Base-by-base conservation (phyloP, 768 basidiomycete species). In the Leccinellum luteum region DNA sequence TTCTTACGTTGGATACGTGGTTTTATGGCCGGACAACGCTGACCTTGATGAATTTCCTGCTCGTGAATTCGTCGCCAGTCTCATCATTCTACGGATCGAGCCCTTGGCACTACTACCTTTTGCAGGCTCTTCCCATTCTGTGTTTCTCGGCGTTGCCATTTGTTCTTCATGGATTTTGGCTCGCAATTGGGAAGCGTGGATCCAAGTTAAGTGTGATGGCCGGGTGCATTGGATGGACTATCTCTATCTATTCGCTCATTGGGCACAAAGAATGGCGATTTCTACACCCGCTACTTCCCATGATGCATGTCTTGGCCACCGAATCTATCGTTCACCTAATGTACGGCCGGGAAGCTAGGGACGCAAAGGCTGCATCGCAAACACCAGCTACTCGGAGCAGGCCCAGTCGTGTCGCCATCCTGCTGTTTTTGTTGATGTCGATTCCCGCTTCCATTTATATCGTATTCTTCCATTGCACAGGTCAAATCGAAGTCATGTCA, bases 261-360 rank as follows among this genome's bases (percentile, higher is more conserved):
- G 87, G 89, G 1, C 97, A 99, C 76, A 98, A 98, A 66, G 97
- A 99, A 78, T 98, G 94, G 94, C 81, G 97, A 8, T 98, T 99
- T 75, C 76, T 98, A 7, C 95, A 98, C 62, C 94, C 96, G 0
- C 70, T 98, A 19, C 78, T 98, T 4, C 95, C 97, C 1, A 72
- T 93, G 30, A 74, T 96, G 41, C 87, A 97, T 63, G 62, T 94
- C 21, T 79, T 97, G 58, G 89, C 90, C 12, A 79, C 92, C 0
- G 85, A 84, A 60, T 85, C 90, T 2, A 73, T 96, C 5, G 77
- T 84, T 34, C 83, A 85, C 55, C 63, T 79, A 3, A 78, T 75
- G 38, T 54, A 55, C 30, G 25, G 35, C 31, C 45, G 23, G 32
- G 52, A 58, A 44, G 41, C 17, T 10, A 23, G 48, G 41, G 54